These are phyloP conservation scores for Tarenaya hassleriana DNA, from an alignment of 345 rosid genomes.

Conservation along the genomic window DNA sequence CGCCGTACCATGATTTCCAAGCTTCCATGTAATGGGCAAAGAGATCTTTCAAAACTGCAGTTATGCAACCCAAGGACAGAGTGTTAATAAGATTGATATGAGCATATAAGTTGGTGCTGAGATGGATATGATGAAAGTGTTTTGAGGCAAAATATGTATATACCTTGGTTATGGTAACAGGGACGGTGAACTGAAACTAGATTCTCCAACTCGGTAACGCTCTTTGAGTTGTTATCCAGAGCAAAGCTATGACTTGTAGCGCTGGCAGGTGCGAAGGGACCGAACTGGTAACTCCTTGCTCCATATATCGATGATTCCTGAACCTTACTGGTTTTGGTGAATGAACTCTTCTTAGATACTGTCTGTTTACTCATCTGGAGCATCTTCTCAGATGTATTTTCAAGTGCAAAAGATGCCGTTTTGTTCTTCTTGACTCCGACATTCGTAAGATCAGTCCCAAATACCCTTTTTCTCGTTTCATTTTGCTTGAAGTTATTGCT, in stretches of 20 bases:
- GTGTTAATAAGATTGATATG: too few relatives aligned
- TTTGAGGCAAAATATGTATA: background rate
- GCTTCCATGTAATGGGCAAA: constrained; percentile 88
- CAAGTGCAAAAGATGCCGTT: constrained; percentile 29
- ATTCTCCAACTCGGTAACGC: constrained; percentile 48
- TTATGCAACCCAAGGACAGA: too few relatives aligned
- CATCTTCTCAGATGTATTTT: constrained; percentile 20
- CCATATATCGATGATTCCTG: constrained; percentile 30
- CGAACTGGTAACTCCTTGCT: constrained; percentile 50
- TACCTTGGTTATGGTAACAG: constrained; percentile 76
- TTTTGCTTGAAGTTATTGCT: constrained; percentile 25
- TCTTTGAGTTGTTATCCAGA: constrained; percentile 26
- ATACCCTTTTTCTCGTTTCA: constrained; percentile 54
- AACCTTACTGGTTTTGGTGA: constrained; percentile 29
- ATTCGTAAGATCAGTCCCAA: constrained; percentile 77
- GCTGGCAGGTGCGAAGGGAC: constrained; percentile 65
- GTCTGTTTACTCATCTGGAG: constrained; percentile 31
- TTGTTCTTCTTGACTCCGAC: constrained; percentile 40
- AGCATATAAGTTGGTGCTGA: constrained; percentile 7
- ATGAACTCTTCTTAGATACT: constrained; percentile 35
- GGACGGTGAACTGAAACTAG: constrained; percentile 56
- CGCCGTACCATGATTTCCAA: constrained; percentile 80
- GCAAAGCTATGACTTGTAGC: constrained; percentile 22
- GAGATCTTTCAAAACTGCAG: constrained; percentile 73
- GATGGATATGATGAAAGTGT: background rate